Evolutionary conservation across 2,329 filamentous ascomycete species (phyloP).

Genomic region (Epichloe brachyelytri): DNA sequence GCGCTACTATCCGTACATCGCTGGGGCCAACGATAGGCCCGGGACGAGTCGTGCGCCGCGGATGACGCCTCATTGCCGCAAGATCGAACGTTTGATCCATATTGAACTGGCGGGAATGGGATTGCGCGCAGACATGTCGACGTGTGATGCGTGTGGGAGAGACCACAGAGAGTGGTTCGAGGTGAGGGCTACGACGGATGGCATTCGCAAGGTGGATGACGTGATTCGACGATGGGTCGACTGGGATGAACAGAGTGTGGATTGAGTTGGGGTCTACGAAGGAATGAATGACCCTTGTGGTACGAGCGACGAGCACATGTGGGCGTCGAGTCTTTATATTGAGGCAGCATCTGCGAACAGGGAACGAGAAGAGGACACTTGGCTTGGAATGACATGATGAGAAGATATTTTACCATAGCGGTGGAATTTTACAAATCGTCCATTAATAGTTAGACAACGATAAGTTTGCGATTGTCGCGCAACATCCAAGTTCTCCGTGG

Average conservation of each 20-base stretch:
- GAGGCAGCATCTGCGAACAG: too few species aligned
- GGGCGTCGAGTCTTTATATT: not conserved
- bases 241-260: slow-evolving; percentile 52
- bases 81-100: slow-evolving; percentile 82
- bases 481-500: too few species aligned
- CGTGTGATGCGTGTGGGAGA: slow-evolving; percentile 66
- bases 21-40: slow-evolving; percentile 23
- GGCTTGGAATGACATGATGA: too few species aligned
- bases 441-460: too few species aligned
- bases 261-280: not conserved
- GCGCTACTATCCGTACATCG: slow-evolving; percentile 78
- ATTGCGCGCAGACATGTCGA: slow-evolving; percentile 36
- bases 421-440: too few species aligned
- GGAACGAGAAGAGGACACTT: too few species aligned
- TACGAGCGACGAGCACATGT: not conserved
- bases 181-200: slow-evolving; percentile 60
- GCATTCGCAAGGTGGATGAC: slow-evolving; percentile 52
- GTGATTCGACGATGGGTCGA: slow-evolving; percentile 73
- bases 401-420: too few species aligned
- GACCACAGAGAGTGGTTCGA: slow-evolving; percentile 95
- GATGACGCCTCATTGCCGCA: slow-evolving; percentile 75
- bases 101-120: slow-evolving; percentile 63
- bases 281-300: not conserved
- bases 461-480: too few species aligned
- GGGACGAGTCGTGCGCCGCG: slow-evolving; percentile 28